A percentile compares a stretch with the other conserved stretches of the same genome.
phyloP scores from a whole-genome alignment of 371 early-diverging fungal genomes.

The Mortierella sp. region DNA sequence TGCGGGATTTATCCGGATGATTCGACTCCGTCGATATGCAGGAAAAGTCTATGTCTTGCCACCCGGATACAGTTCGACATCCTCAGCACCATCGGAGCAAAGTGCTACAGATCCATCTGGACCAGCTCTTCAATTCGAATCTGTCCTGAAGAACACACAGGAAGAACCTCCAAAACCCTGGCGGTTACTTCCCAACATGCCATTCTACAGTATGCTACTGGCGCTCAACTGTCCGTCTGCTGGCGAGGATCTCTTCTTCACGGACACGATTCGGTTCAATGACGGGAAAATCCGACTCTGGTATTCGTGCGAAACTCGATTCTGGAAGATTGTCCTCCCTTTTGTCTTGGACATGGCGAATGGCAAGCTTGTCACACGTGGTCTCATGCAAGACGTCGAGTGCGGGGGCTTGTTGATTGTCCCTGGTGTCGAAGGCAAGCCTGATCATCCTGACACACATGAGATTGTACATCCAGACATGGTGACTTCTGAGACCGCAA shows the following conservation, averaged over 20 bases:
- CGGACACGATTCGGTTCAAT: constrained; percentile 35
- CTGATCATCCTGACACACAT: constrained; percentile 18
- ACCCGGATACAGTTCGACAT: constrained; percentile 14
- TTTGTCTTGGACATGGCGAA: constrained; percentile 40
- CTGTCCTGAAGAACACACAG: constrained; percentile 6
- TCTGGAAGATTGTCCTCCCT: constrained; percentile 35
- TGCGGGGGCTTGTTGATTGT: constrained; percentile 36
- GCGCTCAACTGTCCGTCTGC: constrained; percentile 19
- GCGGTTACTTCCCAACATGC: constrained; percentile 33
- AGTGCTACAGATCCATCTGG: constrained; percentile 6
- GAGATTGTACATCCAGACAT: constrained; percentile 22
- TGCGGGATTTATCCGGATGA: constrained; percentile 43
- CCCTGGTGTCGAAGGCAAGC: constrained; percentile 38
- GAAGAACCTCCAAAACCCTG: constrained; percentile 34
- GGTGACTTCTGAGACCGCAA: constrained; percentile 16
- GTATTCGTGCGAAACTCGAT: constrained; percentile 44
- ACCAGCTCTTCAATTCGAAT: constrained; percentile 7
- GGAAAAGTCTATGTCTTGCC: constrained; percentile 47
- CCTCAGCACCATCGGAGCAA: neutral
- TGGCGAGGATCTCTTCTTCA: constrained; percentile 26
- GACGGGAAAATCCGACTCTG: constrained; percentile 43
- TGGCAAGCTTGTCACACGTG: constrained; percentile 36
- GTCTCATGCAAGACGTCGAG: constrained; percentile 30
- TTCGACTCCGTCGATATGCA: constrained; percentile 47
- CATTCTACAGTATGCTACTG: constrained; percentile 32